Conservation (phyloP, 306 rosid species). For the Quercus bicolor region DNA sequence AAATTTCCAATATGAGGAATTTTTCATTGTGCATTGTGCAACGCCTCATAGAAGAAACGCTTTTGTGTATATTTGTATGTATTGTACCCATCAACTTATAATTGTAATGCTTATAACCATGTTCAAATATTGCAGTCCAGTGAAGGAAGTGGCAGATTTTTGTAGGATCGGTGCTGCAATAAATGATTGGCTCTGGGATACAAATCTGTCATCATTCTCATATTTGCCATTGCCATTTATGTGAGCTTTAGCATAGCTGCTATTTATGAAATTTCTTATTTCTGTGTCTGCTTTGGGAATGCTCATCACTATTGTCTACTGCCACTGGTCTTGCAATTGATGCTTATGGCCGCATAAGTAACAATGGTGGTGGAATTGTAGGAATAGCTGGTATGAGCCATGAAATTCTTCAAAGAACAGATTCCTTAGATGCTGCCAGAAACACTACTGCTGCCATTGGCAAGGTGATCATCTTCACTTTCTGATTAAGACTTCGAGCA, state of each 20-base stretch:
- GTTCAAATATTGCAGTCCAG: constrained; percentile 48
- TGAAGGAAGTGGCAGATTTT: constrained; percentile 75
- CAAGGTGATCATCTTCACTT: constrained; percentile 34
- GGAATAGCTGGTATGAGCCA: constrained; percentile 76
- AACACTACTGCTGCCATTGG: constrained; percentile 79
- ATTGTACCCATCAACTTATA: background rate
- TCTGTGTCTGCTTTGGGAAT: too few relatives aligned
- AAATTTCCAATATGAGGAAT: background rate
- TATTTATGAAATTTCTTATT: too few relatives aligned
- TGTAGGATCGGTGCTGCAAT: constrained; percentile 73
- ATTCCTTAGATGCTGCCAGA: constrained; percentile 71
- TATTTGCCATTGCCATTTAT: too few relatives aligned
- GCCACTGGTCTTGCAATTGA: constrained; percentile 74
- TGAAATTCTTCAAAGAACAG: constrained; percentile 55
- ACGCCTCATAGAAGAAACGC: background rate
- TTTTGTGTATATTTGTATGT: background rate
- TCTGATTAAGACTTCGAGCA: background rate
- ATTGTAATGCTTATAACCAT: constrained; percentile 9
- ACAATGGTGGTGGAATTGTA: constrained; percentile 68
- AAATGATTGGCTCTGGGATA: constrained; percentile 39
- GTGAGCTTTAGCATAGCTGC: too few relatives aligned
- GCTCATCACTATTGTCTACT: constrained; percentile 46
- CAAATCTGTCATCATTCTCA: too few relatives aligned
- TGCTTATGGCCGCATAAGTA: constrained; percentile 67
- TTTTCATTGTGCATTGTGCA: background rate